Conservation (phyloP, 78 protist species). For the Dictyostelium citrinum region DNA sequence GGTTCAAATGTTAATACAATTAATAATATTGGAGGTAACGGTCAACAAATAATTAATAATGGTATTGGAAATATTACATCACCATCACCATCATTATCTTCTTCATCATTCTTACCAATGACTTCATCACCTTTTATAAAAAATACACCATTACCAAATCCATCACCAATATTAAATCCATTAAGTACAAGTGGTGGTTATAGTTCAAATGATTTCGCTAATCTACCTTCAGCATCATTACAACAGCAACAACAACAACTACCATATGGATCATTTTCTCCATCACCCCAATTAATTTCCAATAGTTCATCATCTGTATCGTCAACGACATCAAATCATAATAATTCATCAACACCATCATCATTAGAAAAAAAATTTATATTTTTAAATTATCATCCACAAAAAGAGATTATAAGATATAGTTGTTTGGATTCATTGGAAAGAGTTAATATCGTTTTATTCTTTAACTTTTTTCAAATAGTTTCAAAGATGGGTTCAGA, state of each 20-base stretch:
- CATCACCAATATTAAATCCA: neutral
- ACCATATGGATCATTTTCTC: neutral
- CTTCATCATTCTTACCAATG: slow-evolving; percentile 3
- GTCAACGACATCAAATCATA: neutral
- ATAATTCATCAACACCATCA: neutral
- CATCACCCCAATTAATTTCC: neutral
- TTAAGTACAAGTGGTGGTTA: neutral
- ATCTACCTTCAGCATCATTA: neutral
- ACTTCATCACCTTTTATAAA: neutral
- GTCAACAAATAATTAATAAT: neutral
- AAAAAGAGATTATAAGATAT: slow-evolving; percentile 48
- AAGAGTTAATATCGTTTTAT: slow-evolving; percentile 43
- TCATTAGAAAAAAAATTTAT: neutral
- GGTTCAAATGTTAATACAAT: neutral
- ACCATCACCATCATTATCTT: slow-evolving; percentile 2
- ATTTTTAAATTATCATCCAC: slow-evolving; percentile 14
- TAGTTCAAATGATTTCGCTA: neutral
- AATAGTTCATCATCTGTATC: neutral
- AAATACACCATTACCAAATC: neutral
- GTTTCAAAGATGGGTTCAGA: slow-evolving; percentile 17
- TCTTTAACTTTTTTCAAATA: slow-evolving; percentile 40
- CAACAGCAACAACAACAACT: neutral
- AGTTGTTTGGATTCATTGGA: slow-evolving; percentile 69
- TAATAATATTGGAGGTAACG: neutral
- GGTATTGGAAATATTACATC: neutral